A percentile compares a stretch with the other conserved stretches of the same genome.
Evolutionary conservation across 2,329 filamentous ascomycete species (phyloP).

Genomic region (Ophiosphaerella korrae): DNA sequence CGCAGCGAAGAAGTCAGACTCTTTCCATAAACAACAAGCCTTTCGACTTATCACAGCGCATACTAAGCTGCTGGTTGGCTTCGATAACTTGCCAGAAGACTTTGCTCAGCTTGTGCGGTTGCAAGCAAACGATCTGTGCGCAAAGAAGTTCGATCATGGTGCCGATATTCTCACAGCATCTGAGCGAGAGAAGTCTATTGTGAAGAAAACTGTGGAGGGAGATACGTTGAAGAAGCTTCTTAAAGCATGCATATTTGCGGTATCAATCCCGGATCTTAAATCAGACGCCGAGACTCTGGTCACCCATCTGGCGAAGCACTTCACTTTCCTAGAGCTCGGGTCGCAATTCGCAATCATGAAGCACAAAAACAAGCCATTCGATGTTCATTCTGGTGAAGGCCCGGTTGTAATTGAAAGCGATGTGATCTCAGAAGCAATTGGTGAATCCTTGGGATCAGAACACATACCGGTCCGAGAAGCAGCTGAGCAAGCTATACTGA

Average conservation of each 20-base stretch:
- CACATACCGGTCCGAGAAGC: constrained; percentile 78
- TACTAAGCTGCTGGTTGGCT: constrained; percentile 86
- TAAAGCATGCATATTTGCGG: constrained; percentile 85
- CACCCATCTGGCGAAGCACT: constrained; percentile 82
- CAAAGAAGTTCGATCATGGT: constrained; percentile 72
- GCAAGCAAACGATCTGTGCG: constrained; percentile 83
- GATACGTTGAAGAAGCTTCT: constrained; percentile 81
- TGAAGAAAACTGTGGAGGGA: constrained; percentile 87
- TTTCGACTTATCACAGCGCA: constrained; percentile 86
- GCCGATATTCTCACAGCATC: constrained; percentile 73
- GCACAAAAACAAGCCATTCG: constrained; percentile 77
- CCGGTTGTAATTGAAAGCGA: constrained; percentile 85
- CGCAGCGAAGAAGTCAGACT: constrained; percentile 70
- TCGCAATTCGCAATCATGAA: constrained; percentile 81
- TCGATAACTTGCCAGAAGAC: constrained; percentile 87
- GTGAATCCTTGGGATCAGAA: constrained; percentile 89
- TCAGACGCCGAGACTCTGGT: constrained; percentile 77
- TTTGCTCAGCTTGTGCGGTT: constrained; percentile 82
- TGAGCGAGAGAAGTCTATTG: constrained; percentile 79
- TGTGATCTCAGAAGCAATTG: constrained; percentile 84
- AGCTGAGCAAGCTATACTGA: constrained; percentile 76
- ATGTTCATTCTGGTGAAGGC: constrained; percentile 85
- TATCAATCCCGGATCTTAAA: constrained; percentile 80
- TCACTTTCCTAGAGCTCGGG: constrained; percentile 87
- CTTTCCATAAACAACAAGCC: constrained; percentile 91